phyloP scores from a whole-genome alignment of 208 protist species.

The Wallacemonas rigidus region DNA sequence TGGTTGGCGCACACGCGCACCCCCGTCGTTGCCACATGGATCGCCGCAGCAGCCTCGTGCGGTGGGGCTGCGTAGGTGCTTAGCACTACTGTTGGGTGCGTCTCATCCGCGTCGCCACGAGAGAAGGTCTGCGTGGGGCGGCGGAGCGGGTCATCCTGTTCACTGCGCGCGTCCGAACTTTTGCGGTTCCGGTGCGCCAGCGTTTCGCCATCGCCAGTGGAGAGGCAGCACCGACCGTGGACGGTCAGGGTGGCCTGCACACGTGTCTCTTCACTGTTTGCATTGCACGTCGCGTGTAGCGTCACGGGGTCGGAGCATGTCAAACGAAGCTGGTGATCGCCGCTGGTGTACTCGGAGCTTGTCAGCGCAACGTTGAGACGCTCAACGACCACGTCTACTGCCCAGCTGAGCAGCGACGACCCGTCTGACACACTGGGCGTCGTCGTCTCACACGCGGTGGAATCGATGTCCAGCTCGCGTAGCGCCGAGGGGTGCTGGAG shows the following conservation, averaged over 20 bases:
- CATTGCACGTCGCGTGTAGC: neutral
- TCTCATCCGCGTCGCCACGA: too few species aligned
- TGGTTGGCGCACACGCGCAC: slow-evolving; percentile 10
- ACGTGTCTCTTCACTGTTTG: neutral
- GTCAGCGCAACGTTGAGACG: slow-evolving; percentile 1
- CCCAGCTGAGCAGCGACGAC: neutral
- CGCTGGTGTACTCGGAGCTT: slow-evolving; percentile 9
- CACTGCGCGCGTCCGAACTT: too few species aligned
- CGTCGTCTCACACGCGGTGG: neutral
- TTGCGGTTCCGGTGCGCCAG: slow-evolving; percentile 1
- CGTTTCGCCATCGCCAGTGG: neutral
- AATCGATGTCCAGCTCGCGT: too few species aligned
- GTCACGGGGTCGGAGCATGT: neutral
- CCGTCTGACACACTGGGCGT: neutral
- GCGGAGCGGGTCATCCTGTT: too few species aligned
- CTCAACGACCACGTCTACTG: neutral
- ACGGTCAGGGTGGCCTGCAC: neutral
- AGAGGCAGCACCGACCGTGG: neutral
- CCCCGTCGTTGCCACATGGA: neutral
- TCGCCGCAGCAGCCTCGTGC: neutral
- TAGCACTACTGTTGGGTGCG: too few species aligned
- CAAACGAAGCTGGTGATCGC: neutral
- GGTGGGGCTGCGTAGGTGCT: neutral
- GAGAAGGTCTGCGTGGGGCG: too few species aligned
- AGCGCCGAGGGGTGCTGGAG: too few species aligned